Evolutionary conservation across 331 rosid genomes (phyloP), one percentile per base, ranked within the genome.

Genomic region (Quercus tomentella): DNA sequence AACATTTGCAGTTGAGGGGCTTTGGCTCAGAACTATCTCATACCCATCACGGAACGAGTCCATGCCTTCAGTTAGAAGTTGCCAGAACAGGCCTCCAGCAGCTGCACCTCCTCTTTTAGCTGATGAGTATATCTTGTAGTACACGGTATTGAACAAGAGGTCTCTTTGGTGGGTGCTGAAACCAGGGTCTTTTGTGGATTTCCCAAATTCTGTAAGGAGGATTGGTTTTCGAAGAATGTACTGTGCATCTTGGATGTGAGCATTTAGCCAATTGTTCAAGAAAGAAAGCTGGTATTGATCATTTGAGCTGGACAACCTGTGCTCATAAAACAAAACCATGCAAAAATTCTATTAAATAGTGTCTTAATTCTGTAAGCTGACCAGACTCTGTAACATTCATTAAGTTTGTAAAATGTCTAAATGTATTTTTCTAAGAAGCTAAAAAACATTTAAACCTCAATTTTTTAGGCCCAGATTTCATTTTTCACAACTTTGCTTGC

Each of bases 51-150:
- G 79, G 58, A 92, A 91, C 4, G 97, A 88, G 78, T 90, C 92
- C 97, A 92, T 89, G 1, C 97, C 97, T 56, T 88, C 88, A 1
- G 95, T 89, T 18, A 92, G 86, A 66, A 94, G 98, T 80, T 94
- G 98, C 98, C 98, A 94, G 84, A 92, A 92, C 37, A 94, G 60
- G n/a, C 91, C 92, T 20, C 97, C 98, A 4, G 85, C 90, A 1
- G 97, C 98, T 17, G 96, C 84, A 3, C 94, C 98, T 4, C 97
- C 96, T 45, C 91, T 69, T 80, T 78, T 92, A 0, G 97, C 97
- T 1, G 96, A 94, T 3, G 89, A 78, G 70, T 86, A 94, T 85
- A 94, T 86, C 87, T 91, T 92, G 87, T 83, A 73, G 80, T 91
- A 92, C 67, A 94, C 98, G 0, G 85, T 69, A 43, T 76, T 89